These are phyloP conservation scores for Fonsecaea pedrosoi DNA, from an alignment of 2,329 filamentous ascomycete genomes.

Conservation along the genomic window DNA sequence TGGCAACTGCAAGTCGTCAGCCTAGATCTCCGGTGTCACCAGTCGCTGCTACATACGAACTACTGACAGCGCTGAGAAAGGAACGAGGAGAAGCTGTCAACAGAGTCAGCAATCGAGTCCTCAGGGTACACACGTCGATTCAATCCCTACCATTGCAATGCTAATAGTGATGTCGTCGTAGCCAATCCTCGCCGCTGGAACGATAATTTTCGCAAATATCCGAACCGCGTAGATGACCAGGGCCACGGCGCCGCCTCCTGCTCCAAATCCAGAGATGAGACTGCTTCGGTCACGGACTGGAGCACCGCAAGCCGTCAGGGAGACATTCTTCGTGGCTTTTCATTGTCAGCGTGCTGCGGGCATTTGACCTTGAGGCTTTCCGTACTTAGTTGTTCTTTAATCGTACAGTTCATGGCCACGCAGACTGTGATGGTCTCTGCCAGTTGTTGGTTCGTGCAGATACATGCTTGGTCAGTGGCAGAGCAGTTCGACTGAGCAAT, in stretches of 20 bases:
- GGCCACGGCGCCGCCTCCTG: constrained; percentile 47
- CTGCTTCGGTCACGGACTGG: constrained; percentile 48
- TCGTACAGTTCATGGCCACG: constrained; percentile 46
- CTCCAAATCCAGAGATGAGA: constrained; percentile 44
- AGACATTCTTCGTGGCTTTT: constrained; percentile 53
- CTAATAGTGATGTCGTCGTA: constrained; percentile 51
- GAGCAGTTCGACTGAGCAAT: constrained; percentile 49
- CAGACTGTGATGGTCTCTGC: constrained; percentile 46
- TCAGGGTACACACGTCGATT: background rate
- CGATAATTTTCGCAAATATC: constrained; percentile 47
- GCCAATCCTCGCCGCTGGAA: constrained; percentile 47
- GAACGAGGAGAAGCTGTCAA: constrained; percentile 37
- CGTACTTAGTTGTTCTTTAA: constrained; percentile 48
- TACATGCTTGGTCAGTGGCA: constrained; percentile 48
- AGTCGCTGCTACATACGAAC: constrained; percentile 39
- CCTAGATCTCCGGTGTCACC: background rate
- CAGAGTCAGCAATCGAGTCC: constrained; percentile 8
- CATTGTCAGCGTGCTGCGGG: background rate
- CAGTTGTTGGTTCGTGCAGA: constrained; percentile 49
- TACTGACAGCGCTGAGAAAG: constrained; percentile 41
- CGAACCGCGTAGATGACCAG: constrained; percentile 46
- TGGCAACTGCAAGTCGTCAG: constrained; percentile 15
- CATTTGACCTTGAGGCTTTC: background rate
- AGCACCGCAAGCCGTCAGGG: constrained; percentile 48
- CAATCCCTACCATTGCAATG: constrained; percentile 42